phyloP scores from a whole-genome alignment of 2,329 filamentous ascomycete species.

The Teratosphaeria viscida region DNA sequence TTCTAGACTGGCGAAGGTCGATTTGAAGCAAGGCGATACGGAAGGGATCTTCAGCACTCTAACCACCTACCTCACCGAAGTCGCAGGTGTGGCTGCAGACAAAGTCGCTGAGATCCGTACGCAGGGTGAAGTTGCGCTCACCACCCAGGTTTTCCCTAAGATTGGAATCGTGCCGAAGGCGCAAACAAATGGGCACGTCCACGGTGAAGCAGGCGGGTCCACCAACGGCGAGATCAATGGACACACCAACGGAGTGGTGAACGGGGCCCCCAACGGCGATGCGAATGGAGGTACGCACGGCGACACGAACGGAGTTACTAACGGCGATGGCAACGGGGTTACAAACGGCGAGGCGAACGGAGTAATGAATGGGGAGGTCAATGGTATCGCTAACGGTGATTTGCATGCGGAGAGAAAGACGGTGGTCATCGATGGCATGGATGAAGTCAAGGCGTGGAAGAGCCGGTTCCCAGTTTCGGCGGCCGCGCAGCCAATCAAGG shows the following conservation, averaged over 20 bases:
- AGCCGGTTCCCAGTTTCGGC: conserved; percentile 60
- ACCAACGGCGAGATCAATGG: conserved; percentile 18
- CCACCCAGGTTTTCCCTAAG: conserved; percentile 31
- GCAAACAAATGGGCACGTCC: conserved; percentile 3
- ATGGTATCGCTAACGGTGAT: neutral
- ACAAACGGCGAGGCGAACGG: conserved; percentile 16
- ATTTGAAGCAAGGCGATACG: conserved; percentile 30
- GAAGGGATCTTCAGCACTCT: conserved; percentile 33
- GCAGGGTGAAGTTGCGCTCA: conserved; percentile 40
- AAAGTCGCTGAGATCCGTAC: conserved; percentile 40
- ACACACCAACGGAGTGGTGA: neutral
- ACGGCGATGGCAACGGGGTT: too few species aligned
- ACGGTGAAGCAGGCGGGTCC: neutral
- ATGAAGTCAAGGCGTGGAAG: conserved; percentile 73
- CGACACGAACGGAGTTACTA: conserved; percentile 11
- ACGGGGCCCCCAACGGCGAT: conserved; percentile 11
- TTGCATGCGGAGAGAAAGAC: conserved; percentile 39
- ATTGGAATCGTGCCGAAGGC: conserved; percentile 32
- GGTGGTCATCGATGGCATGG: conserved; percentile 65
- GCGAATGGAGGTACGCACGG: conserved; percentile 21
- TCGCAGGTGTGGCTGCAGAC: conserved; percentile 38
- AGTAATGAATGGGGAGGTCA: conserved; percentile 23
- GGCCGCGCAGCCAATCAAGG: conserved; percentile 61
- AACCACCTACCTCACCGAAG: conserved; percentile 27
- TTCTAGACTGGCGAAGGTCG: conserved; percentile 35